These are phyloP conservation scores for Clitoria ternatea DNA, from an alignment of 306 rosid species.

Conservation along the genomic window DNA sequence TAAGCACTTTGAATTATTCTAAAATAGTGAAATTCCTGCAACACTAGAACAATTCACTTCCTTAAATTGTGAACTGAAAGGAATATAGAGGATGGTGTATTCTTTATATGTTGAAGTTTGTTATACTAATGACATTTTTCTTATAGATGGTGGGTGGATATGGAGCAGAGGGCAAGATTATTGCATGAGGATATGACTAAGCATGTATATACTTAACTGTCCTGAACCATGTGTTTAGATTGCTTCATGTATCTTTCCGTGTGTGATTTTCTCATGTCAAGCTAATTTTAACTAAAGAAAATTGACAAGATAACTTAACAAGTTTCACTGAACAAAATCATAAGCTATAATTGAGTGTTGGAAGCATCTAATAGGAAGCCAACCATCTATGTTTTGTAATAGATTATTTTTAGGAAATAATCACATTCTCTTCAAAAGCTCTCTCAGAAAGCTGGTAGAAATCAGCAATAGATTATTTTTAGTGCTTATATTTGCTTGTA, in stretches of 20 bases:
- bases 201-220: conserved; percentile 52
- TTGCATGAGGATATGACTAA: conserved; percentile 80
- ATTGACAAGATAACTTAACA: too few relatives aligned
- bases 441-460: too few relatives aligned
- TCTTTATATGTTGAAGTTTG: background rate
- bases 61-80: conserved; percentile 14
- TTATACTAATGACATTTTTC: conserved; percentile 1
- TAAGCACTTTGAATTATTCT: background rate
- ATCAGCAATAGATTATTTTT: too few relatives aligned
- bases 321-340: too few relatives aligned
- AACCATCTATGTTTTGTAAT: too few relatives aligned
- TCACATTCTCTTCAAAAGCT: too few relatives aligned
- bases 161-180: conserved; percentile 57
- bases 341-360: too few relatives aligned
- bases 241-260: conserved; percentile 19
- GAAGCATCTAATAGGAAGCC: too few relatives aligned
- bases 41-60: conserved; percentile 1
- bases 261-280: conserved; percentile 1
- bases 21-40: conserved; percentile 13
- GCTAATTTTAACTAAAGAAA: too few relatives aligned
- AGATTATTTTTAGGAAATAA: too few relatives aligned
- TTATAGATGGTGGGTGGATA: conserved; percentile 56
- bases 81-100: background rate
- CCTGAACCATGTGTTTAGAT: conserved; percentile 1
- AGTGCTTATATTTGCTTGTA: too few relatives aligned